A percentile compares a stretch with the other conserved stretches of the same genome.
phyloP scores from a whole-genome alignment of 179 eudicot species.

The Camellia oleifera region DNA sequence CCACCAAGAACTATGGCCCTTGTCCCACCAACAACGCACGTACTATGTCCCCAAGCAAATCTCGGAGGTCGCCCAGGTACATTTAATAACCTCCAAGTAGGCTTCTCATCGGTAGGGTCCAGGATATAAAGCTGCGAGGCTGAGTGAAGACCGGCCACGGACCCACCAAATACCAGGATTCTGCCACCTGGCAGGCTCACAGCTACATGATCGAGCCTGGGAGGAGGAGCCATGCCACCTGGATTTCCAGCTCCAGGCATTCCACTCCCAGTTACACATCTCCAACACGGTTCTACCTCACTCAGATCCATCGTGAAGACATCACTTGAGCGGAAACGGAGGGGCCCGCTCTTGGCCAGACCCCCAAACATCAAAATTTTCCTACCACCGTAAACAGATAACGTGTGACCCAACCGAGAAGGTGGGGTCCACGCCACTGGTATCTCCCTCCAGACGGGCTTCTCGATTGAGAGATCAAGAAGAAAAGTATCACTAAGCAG shows the following conservation, averaged over 20 bases:
- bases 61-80: constrained; percentile 91
- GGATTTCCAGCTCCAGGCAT: constrained; percentile 98
- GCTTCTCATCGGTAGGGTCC: constrained; percentile 94
- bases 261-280: constrained; percentile 81
- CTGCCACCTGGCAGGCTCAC: constrained; percentile 94
- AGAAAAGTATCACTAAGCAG: constrained; percentile 88
- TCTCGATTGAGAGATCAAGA: constrained; percentile 92
- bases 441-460: constrained; percentile 89
- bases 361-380: constrained; percentile 98
- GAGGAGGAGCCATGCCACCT: constrained; percentile 91
- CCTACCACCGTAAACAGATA: constrained; percentile 89
- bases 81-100: constrained; percentile 88
- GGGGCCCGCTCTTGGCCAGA: constrained; percentile 88
- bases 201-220: constrained; percentile 91
- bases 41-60: constrained; percentile 98
- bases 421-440: constrained; percentile 93
- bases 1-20: constrained; percentile 94
- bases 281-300: constrained; percentile 95
- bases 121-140: constrained; percentile 96
- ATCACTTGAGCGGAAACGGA: constrained; percentile 89
- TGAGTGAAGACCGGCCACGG: constrained; percentile 96
- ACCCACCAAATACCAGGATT: constrained; percentile 92
- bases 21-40: constrained; percentile 94
- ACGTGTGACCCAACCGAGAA: constrained; percentile 87
- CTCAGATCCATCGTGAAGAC: constrained; percentile 94